Conservation (phyloP, 2,329 filamentous ascomycete genomes). For the Penicillium olsonii region DNA sequence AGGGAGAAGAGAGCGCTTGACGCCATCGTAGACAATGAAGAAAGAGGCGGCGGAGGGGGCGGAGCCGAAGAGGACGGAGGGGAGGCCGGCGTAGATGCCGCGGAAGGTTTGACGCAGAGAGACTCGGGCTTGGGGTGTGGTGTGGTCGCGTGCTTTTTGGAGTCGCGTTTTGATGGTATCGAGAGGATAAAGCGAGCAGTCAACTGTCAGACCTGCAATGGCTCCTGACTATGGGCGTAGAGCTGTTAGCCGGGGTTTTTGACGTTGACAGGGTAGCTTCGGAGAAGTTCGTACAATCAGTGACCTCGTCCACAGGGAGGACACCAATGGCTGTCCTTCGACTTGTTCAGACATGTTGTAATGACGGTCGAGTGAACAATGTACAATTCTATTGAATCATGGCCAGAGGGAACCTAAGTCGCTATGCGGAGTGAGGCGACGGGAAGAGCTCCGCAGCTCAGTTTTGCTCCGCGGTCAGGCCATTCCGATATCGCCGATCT, state of each 20-base stretch:
- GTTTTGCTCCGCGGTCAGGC: conserved; percentile 27
- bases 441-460: conserved; percentile 23
- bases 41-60: conserved; percentile 94
- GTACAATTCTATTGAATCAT: conserved; percentile 17
- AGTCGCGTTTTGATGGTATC: conserved; percentile 98
- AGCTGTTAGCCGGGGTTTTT: conserved; percentile 9
- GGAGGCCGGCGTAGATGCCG: conserved; percentile 91
- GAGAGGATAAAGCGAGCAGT: conserved; percentile 94
- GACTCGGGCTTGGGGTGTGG: conserved; percentile 59
- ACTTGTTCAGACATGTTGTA: conserved; percentile 30
- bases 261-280: background rate
- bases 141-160: conserved; percentile 65
- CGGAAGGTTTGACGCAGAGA: conserved; percentile 81
- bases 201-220: conserved; percentile 90
- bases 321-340: conserved; percentile 38
- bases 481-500: conserved; percentile 24
- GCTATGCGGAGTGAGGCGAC: background rate
- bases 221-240: conserved; percentile 69
- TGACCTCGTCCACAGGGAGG: conserved; percentile 47
- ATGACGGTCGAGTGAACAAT: background rate
- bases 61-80: conserved; percentile 83
- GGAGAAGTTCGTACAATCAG: conserved; percentile 32
- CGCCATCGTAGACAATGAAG: conserved; percentile 89
- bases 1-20: conserved; percentile 59
- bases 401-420: background rate